A percentile compares a stretch with the other conserved stretches of the same genome.
These are phyloP conservation scores for Furcasterigmium sp. DNA, from an alignment of 2,329 filamentous ascomycete genomes.

Conservation along the genomic window DNA sequence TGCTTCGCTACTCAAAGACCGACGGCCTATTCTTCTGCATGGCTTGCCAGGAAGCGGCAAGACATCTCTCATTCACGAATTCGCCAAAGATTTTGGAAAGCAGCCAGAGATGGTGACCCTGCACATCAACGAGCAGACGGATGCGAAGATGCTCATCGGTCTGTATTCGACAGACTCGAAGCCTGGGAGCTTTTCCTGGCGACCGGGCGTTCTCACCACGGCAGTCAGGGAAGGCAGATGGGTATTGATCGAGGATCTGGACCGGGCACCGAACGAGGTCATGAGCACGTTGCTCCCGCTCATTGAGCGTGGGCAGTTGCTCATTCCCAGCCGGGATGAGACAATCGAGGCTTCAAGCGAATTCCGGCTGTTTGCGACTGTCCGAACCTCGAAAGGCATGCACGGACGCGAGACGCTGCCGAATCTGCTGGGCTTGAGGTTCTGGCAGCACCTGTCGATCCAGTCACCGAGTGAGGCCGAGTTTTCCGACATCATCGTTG, in stretches of 20 bases:
- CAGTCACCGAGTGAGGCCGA: conserved; percentile 62
- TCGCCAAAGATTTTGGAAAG: conserved; percentile 75
- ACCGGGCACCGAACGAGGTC: conserved; percentile 90
- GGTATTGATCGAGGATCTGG: conserved; percentile 95
- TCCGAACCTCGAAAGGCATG: conserved; percentile 68
- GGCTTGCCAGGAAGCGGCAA: conserved; percentile 87
- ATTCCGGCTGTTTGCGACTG: conserved; percentile 88
- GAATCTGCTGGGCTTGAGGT: conserved; percentile 72
- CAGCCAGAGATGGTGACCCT: conserved; percentile 83
- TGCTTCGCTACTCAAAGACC: conserved; percentile 59
- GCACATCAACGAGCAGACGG: conserved; percentile 95
- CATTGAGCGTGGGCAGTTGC: conserved; percentile 84
- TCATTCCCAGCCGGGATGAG: conserved; percentile 86
- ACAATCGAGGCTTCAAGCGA: conserved; percentile 74
- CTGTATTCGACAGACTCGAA: conserved; percentile 87
- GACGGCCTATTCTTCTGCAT: conserved; percentile 72
- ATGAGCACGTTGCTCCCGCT: conserved; percentile 88
- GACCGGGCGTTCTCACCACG: conserved; percentile 85
- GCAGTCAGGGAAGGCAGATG: conserved; percentile 91
- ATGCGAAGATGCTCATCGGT: conserved; percentile 92
- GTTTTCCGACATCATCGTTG: conserved; percentile 66
- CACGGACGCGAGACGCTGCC: conserved; percentile 64
- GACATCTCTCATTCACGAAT: conserved; percentile 77
- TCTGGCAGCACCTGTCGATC: conserved; percentile 78
- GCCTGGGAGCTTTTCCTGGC: conserved; percentile 88